Evolutionary conservation across 768 basidiomycete genomes (phyloP).

Genomic region (Gymnopilus dilepis): DNA sequence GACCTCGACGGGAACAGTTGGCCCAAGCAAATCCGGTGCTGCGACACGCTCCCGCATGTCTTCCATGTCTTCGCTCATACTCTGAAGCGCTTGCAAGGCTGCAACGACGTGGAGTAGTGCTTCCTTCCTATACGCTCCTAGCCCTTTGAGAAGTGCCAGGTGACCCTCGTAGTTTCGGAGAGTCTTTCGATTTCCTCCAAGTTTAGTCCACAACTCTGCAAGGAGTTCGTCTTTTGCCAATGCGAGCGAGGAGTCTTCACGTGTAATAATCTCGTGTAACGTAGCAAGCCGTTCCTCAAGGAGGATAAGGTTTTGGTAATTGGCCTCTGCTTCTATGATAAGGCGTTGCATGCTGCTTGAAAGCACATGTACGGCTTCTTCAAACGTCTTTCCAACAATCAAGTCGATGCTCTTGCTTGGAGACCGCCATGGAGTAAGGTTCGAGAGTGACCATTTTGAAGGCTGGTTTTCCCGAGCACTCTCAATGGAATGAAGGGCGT

Average conservation of each 20-base stretch:
- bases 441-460: slow-evolving; percentile 36
- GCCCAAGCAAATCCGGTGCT: slow-evolving; percentile 64
- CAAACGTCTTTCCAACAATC: slow-evolving; percentile 59
- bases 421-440: slow-evolving; percentile 46
- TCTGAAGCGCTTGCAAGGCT: slow-evolving; percentile 62
- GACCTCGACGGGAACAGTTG: slow-evolving; percentile 70
- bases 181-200: slow-evolving; percentile 63
- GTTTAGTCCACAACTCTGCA: slow-evolving; percentile 67
- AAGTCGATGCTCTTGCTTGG: slow-evolving; percentile 41
- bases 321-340: slow-evolving; percentile 69
- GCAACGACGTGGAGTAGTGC: slow-evolving; percentile 72
- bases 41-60: slow-evolving; percentile 76
- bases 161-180: slow-evolving; percentile 58
- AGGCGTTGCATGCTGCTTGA: slow-evolving; percentile 57
- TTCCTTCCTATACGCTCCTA: slow-evolving; percentile 61
- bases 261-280: slow-evolving; percentile 62
- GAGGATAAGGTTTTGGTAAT: slow-evolving; percentile 57
- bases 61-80: slow-evolving; percentile 77
- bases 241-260: slow-evolving; percentile 57
- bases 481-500: slow-evolving; percentile 66
- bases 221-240: slow-evolving; percentile 59
- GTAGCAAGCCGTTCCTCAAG: slow-evolving; percentile 65
- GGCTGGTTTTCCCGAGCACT: slow-evolving; percentile 42
- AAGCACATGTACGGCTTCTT: slow-evolving; percentile 65
- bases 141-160: slow-evolving; percentile 55